Evolutionary conservation across 805 yeast genomes (phyloP).

Genomic region (Kodamaea restingae): DNA sequence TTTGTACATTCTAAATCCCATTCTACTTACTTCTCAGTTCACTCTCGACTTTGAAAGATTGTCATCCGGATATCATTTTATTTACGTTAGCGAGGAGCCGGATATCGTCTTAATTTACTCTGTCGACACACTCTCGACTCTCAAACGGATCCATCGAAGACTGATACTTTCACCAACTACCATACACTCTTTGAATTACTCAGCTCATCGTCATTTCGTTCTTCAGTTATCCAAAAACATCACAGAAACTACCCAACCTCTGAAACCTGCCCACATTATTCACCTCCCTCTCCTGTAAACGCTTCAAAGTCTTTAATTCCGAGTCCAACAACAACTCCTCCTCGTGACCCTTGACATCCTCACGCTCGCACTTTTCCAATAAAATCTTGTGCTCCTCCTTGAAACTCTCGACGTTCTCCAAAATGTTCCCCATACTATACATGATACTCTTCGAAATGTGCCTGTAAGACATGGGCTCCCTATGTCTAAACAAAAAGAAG

Average conservation of each 20-base stretch:
- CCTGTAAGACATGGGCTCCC: conserved; percentile 32
- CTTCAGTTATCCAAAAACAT: conserved; percentile 36
- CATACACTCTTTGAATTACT: too few species aligned
- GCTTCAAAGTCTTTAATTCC: conserved; percentile 69
- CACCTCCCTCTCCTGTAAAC: conserved; percentile 55
- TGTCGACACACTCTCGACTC: too few species aligned
- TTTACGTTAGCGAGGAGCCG: too few species aligned
- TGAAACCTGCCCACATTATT: conserved; percentile 50
- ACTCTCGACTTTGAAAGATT: too few species aligned
- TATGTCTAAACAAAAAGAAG: conserved; percentile 74
- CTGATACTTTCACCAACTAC: too few species aligned
- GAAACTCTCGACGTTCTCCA: conserved; percentile 47
- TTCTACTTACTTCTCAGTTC: too few species aligned
- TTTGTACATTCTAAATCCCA: too few species aligned
- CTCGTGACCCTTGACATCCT: conserved; percentile 83
- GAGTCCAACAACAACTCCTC: conserved; percentile 66
- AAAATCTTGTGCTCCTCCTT: conserved; percentile 62
- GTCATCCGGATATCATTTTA: too few species aligned
- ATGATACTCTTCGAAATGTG: conserved; percentile 40
- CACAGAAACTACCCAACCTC: conserved; percentile 56
- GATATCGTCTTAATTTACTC: too few species aligned
- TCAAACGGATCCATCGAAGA: too few species aligned
- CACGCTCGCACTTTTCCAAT: conserved; percentile 78
- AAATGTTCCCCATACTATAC: conserved; percentile 50
- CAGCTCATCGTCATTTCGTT: too few species aligned